These are phyloP conservation scores for Termitomyces sp. DNA, from an alignment of 768 basidiomycete species.

Conservation along the genomic window DNA sequence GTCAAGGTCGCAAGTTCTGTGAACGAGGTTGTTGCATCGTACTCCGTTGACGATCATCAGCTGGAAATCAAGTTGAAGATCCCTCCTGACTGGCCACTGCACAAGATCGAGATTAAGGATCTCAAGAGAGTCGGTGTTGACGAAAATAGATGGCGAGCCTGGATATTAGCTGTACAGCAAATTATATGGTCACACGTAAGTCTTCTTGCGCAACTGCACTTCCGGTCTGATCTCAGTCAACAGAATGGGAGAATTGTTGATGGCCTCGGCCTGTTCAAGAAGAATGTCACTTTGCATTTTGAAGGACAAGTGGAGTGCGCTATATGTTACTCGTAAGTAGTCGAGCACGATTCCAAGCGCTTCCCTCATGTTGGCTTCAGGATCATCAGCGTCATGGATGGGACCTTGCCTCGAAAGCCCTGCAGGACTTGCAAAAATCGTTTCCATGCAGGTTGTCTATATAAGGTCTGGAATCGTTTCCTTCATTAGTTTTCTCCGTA, in stretches of 20 bases:
- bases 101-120: constrained; percentile 83
- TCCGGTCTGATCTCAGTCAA: constrained; percentile 1
- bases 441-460: constrained; percentile 89
- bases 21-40: constrained; percentile 80
- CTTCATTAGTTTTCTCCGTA: background rate
- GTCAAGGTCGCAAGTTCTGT: constrained; percentile 70
- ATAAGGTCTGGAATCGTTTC: constrained; percentile 49
- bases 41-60: constrained; percentile 88
- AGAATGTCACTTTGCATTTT: constrained; percentile 89
- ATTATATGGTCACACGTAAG: constrained; percentile 81
- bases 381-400: constrained; percentile 88
- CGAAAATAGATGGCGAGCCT: constrained; percentile 87
- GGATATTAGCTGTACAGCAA: constrained; percentile 91
- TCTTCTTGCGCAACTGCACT: constrained; percentile 2
- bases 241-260: constrained; percentile 91
- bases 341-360: background rate
- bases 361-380: constrained; percentile 29
- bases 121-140: constrained; percentile 80
- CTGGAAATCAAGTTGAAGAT: constrained; percentile 86
- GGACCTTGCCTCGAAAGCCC: constrained; percentile 80
- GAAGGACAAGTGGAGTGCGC: constrained; percentile 96
- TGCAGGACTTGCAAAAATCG: constrained; percentile 94
- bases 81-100: constrained; percentile 87
- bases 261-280: constrained; percentile 85
- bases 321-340: constrained; percentile 85